Evolutionary conservation across 805 yeast genomes (phyloP).

Genomic region (Kodamaea hsintzibuensis): DNA sequence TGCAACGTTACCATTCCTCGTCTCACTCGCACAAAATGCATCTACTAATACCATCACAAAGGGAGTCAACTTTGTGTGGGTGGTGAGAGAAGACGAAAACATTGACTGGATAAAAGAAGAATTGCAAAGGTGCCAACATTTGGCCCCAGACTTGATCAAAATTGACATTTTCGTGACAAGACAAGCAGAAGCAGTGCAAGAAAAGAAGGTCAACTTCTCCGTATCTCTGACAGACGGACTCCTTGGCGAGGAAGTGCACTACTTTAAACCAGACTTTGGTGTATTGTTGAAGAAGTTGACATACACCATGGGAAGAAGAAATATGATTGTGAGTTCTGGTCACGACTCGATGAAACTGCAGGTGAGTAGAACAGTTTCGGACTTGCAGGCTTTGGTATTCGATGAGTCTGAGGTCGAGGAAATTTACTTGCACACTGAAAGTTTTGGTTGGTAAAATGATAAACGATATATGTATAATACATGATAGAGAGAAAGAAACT

Average conservation of each 20-base stretch:
- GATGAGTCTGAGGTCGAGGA: slow-evolving; percentile 40
- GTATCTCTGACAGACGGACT: background rate
- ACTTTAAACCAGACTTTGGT: slow-evolving; percentile 22
- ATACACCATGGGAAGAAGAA: slow-evolving; percentile 26
- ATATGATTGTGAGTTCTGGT: slow-evolving; percentile 49
- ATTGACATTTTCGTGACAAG: slow-evolving; percentile 28
- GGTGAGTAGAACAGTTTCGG: slow-evolving; percentile 42
- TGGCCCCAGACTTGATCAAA: slow-evolving; percentile 28
- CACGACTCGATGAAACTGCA: slow-evolving; percentile 39
- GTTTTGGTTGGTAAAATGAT: slow-evolving; percentile 43
- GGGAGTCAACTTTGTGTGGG: slow-evolving; percentile 46
- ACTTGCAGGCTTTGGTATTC: slow-evolving; percentile 37
- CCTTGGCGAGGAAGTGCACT: slow-evolving; percentile 14
- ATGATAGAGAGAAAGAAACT: background rate
- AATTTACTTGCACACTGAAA: slow-evolving; percentile 51
- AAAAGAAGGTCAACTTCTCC: background rate
- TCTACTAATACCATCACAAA: slow-evolving; percentile 15
- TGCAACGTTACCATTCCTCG: slow-evolving; percentile 47
- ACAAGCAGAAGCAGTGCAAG: background rate
- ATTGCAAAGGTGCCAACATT: slow-evolving; percentile 23
- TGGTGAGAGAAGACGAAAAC: slow-evolving; percentile 33
- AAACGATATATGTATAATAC: background rate
- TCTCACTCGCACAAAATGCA: slow-evolving; percentile 21
- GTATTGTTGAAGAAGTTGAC: slow-evolving; percentile 17
- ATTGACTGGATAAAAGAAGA: slow-evolving; percentile 44